Evolutionary conservation across 1,284 basidiomycete genomes (phyloP), one percentile per base, ranked within the genome.

Genomic region (Coriolopsis trogii): DNA sequence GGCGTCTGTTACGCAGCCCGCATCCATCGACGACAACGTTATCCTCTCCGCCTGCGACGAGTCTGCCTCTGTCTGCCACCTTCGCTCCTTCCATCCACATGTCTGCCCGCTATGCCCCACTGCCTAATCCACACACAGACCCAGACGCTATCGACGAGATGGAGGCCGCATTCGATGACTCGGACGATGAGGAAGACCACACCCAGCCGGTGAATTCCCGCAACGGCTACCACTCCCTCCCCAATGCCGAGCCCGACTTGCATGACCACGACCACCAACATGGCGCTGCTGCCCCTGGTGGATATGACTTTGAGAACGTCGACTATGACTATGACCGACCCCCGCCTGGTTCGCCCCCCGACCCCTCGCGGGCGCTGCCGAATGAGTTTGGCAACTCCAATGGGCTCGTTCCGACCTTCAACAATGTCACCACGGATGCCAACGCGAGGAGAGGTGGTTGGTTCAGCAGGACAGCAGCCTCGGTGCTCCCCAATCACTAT

Each of bases 261-360:
- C 31, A 42, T 42, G 18, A 33, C 9, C 24, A 2, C 18, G 38
- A 47, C 21, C 29, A 30, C 43, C 31, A 29, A 38, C 39, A 8
- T 28, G 8, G 28, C 45, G 63, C 67, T 2, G 56, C 60, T 49
- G 44, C 55, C 9, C 72, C 77, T 37, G 78, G 78, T 40, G 72
- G 80, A 4, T 95, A 96, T 65, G 87, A 95, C 70, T 96, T 95
- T 66, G 89, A 95, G 71, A 82, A 84, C 49, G 82, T 87, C 57
- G 73, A 79, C 49, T 83, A 81, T 54, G 92, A 89, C 66, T 89
- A 86, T 69, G 84, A 83, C 61, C 81, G 78, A 48, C 89, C 93
- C 30, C 91, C 91, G 15, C 87, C 89, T 7, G 89, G 90, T 44
- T 93, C 91, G n/a, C 93, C 92, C 2, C 91, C 92, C 6, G 76